These are phyloP conservation scores for Cryptococcus floricola DNA, from an alignment of 1,284 basidiomycete genomes.

Conservation along the genomic window DNA sequence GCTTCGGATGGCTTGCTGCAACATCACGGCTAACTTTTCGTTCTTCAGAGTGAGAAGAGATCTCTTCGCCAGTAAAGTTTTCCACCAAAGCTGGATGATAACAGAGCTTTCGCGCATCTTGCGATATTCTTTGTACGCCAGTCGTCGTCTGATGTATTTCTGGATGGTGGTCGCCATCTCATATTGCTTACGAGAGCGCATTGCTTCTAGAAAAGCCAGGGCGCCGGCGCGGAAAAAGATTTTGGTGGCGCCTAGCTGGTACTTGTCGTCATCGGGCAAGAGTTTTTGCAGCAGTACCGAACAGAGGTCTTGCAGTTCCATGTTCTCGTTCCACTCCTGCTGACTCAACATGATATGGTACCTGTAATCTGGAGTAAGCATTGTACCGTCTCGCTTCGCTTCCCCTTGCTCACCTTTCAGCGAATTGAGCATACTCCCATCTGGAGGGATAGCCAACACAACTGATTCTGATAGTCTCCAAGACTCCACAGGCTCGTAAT, in stretches of 20 bases:
- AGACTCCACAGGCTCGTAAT: conserved; percentile 94
- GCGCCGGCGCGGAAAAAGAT: conserved; percentile 99
- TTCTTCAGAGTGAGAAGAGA: conserved; percentile 65
- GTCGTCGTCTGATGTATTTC: conserved; percentile 86
- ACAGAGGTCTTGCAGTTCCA: conserved; percentile 79
- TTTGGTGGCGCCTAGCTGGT: conserved; percentile 94
- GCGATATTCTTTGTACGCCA: conserved; percentile 79
- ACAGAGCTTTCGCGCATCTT: conserved; percentile 70
- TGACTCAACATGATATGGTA: conserved; percentile 96
- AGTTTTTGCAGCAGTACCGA: conserved; percentile 77
- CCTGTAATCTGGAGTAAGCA: conserved; percentile 50
- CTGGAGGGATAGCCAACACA: conserved; percentile 98
- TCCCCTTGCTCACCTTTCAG: conserved; percentile 69
- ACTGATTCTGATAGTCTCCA: conserved; percentile 98
- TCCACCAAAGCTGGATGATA: conserved; percentile 90
- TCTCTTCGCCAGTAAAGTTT: conserved; percentile 71
- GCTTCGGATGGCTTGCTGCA: conserved; percentile 71
- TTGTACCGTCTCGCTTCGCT: background rate
- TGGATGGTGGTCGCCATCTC: conserved; percentile 90
- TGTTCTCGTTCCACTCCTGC: conserved; percentile 66
- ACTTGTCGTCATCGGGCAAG: conserved; percentile 90
- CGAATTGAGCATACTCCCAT: conserved; percentile 98
- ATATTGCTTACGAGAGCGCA: conserved; percentile 83
- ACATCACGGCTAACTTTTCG: conserved; percentile 66
- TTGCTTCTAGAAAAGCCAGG: conserved; percentile 92